Conservation (phyloP, 1,284 basidiomycete species). For the Cryptococcus floricola region DNA sequence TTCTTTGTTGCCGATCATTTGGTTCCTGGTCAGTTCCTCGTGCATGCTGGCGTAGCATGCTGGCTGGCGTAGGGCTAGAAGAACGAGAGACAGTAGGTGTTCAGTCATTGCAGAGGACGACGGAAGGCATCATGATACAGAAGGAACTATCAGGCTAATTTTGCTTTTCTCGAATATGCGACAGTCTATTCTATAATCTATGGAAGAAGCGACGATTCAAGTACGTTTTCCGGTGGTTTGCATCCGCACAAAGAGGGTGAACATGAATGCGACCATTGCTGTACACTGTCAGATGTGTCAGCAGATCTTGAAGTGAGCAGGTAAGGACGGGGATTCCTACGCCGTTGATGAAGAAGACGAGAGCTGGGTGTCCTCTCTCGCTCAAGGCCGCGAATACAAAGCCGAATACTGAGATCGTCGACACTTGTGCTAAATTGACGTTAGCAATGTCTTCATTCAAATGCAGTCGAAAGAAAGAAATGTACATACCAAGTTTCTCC, state of each 20-base stretch:
- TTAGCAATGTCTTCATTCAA: background rate
- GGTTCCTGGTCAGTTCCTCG: too few species aligned
- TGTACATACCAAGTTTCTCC: conserved; percentile 36
- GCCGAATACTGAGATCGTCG: conserved; percentile 38
- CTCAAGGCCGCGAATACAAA: conserved; percentile 31
- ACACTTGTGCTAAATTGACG: conserved; percentile 23
- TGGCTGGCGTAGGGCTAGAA: too few species aligned
- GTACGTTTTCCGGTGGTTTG: conserved; percentile 8
- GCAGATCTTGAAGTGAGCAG: too few species aligned
- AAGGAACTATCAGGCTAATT: too few species aligned
- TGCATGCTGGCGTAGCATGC: too few species aligned
- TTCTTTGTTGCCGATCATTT: too few species aligned
- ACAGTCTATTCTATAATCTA: too few species aligned
- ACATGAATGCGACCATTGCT: conserved; percentile 32
- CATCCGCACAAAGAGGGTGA: conserved; percentile 36
- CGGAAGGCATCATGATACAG: too few species aligned
- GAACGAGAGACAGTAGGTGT: too few species aligned
- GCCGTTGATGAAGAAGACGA: conserved; percentile 39
- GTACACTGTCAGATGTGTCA: conserved; percentile 13
- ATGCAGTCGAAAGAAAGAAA: background rate
- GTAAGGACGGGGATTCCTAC: conserved; percentile 15
- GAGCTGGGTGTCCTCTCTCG: conserved; percentile 25
- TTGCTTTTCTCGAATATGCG: too few species aligned
- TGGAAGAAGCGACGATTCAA: background rate
- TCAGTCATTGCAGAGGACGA: too few species aligned